Evolutionary conservation across 1,139 yeast genomes (phyloP), one percentile per base, ranked within the genome.

Genomic region (Yamadazyma kanchanaburiensis): DNA sequence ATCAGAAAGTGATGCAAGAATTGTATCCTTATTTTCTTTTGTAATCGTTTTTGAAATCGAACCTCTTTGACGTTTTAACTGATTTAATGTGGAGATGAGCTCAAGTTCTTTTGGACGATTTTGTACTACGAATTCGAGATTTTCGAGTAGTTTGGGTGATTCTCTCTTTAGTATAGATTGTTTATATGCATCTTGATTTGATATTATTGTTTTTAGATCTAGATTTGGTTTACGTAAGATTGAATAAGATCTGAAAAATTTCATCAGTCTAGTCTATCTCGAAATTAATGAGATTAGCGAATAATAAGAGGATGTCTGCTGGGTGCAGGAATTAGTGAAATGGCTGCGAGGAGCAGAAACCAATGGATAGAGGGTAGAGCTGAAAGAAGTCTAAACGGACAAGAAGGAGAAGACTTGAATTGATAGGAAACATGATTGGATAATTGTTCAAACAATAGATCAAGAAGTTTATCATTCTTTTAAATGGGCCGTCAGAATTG

Each of bases 121-220:
- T 8, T 46, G 33, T 0, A 61, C 40, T 7, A 67, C 49, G 38
- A 34, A 53, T n/a, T 57, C 49, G 20, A 80, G 54, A 28, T 55
- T 46, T 4, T 51, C 42, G 5, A 58, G 38, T 31, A 32, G 52
- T 25, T 29, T 53, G 37, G 32, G 54, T 36, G 41, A 56, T 43
- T 66, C 62, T 39, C 91, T 61, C 31, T 71, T 55, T 4, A 43
- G 40, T 2, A 80, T 64, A n/a, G 80, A 70, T 3, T 60, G 62
- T 17, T 64, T 50, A 42, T 71, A 73, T 16, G 38, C 47, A 2
- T 56, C 57, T 2, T 67, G 43, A 23, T 69, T 56, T 2, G 49
- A 46, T 2, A 74, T 46, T 3, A 82, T 63, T 0, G 53, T 46
- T 45, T 70, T 74, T 33, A 75, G 54, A 43, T 80, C 78, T 31